Base-by-base conservation (phyloP, 768 basidiomycete genomes). In the Polyporus arcularius region DNA sequence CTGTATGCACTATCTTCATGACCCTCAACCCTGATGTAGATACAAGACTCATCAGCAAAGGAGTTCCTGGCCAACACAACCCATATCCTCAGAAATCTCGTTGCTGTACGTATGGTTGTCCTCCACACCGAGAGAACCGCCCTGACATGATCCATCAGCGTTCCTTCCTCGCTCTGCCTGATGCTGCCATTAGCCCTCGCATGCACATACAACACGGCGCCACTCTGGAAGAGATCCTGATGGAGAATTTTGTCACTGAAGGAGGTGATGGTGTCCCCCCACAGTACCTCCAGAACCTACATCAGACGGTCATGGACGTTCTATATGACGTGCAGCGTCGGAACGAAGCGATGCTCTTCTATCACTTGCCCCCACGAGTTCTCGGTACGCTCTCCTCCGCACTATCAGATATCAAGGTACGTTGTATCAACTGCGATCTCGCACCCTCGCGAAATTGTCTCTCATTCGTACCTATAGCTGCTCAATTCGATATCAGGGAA, bases 271-370 rank as follows among this genome's bases (percentile, higher is more conserved):
- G 63, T 67, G 50, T 42, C 15, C 45, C 79, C 15, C 79, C 78
- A 40, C 77, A 79, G 56, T 77, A 72, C 49, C 64, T 71, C 38
- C 76, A 75, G 28, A 79, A 51, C 58, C 69, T 86, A 61, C 82
- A 74, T 49, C 79, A 76, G 47, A 74, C 76, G 1, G 75, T 93
- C 38, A 70, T 79, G 4, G 82, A 84, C 52, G 84, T 87, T 58
- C 80, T 91, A 48, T 74, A 76, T n/a, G 89, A 90, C 66, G 84
- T 94, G 28, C 85, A 82, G 62, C 78, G 82, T 55, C 81, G 94
- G 57, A 95, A 94, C 60, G 90, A 94, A 60, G 89, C 89, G 2
- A 85, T 94, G 81, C 72, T 89, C 35, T 92, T 94, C 62, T 80
- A 80, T 45, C 84, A 84, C 63, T 79, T 88, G 9, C 87, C 89